A percentile compares a stretch with the other conserved stretches of the same genome.
Evolutionary conservation across 768 basidiomycete species (phyloP).

Genomic region (Lactarius sanguifluus): DNA sequence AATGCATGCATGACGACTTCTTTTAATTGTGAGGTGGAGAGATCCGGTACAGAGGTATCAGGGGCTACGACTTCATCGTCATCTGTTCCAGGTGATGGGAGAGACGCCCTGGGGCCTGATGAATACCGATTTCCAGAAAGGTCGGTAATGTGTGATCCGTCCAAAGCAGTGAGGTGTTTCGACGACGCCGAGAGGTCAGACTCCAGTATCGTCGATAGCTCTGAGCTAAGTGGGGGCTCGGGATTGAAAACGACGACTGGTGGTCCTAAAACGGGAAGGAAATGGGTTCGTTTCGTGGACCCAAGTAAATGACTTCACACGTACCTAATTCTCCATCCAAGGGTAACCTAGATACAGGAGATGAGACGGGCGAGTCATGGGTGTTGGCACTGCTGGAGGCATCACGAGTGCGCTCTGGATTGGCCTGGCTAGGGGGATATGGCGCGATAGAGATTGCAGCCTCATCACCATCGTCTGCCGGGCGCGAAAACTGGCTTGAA

Average conservation of each 20-base stretch:
- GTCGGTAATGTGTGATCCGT: constrained; percentile 30
- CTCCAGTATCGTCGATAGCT: constrained; percentile 76
- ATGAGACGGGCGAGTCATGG: neutral
- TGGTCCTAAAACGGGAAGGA: constrained; percentile 15
- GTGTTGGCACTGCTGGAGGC: constrained; percentile 10
- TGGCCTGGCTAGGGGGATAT: constrained; percentile 3
- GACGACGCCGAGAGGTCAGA: constrained; percentile 72
- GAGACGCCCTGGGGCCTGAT: constrained; percentile 4
- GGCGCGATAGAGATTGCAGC: constrained; percentile 22
- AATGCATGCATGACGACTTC: too few relatives aligned
- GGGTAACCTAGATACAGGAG: constrained; percentile 6
- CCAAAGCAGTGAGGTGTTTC: constrained; percentile 45
- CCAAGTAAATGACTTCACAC: constrained; percentile 5
- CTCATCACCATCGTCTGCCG: constrained; percentile 12
- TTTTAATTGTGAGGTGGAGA: too few relatives aligned
- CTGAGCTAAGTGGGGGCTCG: constrained; percentile 38
- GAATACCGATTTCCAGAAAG: constrained; percentile 17
- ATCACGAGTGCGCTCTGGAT: neutral
- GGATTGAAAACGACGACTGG: constrained; percentile 26
- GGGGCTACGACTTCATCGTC: constrained; percentile 6
- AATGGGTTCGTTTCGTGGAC: neutral
- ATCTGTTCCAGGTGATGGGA: constrained; percentile 5
- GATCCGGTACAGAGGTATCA: constrained; percentile 14
- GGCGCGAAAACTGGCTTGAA: constrained; percentile 21
- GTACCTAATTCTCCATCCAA: constrained; percentile 17